Percentiles rank a stretch among this genome's conserved stretches.
Evolutionary conservation across 2,329 filamentous ascomycete species (phyloP).

Genomic region (Fusarium mexicanum): DNA sequence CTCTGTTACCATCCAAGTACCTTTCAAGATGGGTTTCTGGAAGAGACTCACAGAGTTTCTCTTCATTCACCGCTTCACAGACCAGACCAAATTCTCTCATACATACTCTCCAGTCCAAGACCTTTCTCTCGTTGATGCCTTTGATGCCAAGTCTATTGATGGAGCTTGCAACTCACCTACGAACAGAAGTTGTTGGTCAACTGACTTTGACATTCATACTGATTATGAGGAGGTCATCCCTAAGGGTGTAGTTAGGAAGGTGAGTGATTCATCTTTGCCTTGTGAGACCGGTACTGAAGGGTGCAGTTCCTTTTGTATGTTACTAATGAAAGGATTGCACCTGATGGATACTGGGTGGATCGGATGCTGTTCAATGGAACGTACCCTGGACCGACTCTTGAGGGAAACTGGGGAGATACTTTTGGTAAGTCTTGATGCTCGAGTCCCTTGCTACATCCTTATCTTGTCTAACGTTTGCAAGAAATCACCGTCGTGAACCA

Average conservation of each 20-base stretch:
- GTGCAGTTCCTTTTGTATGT: background rate
- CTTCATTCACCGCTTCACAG: background rate
- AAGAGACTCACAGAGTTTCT: constrained; percentile 3
- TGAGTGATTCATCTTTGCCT: background rate
- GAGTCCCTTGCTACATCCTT: background rate
- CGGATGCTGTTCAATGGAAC: background rate
- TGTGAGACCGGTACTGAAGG: accelerated
- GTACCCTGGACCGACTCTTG: background rate
- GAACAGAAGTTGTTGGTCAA: background rate
- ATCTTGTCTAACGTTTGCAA: background rate
- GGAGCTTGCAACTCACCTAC: background rate
- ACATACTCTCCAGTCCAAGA: background rate
- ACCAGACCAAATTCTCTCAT: background rate
- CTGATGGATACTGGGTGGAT: background rate
- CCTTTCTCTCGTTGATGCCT: background rate
- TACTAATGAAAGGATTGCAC: background rate
- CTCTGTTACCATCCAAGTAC: background rate
- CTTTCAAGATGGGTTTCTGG: background rate
- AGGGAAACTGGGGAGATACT: background rate
- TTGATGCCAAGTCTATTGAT: background rate
- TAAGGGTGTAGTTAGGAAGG: background rate
- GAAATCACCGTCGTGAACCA: background rate
- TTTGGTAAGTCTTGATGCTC: background rate
- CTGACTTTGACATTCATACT: background rate
- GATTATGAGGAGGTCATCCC: background rate